These are phyloP conservation scores for Pleurotus giganteus DNA, from an alignment of 768 basidiomycete genomes.

Conservation along the genomic window DNA sequence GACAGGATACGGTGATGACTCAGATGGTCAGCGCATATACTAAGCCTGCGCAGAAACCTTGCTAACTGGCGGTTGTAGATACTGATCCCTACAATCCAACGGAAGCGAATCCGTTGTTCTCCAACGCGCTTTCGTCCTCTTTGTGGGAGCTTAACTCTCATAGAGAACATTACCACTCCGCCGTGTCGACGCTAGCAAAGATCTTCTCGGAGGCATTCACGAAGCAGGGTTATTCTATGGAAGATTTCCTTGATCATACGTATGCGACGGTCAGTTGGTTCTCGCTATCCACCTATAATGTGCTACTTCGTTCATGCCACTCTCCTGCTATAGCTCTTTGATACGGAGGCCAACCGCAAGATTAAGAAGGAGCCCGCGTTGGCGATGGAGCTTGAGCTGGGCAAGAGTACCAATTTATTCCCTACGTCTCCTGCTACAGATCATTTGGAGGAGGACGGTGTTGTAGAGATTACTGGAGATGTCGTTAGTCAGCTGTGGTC, in stretches of 20 bases:
- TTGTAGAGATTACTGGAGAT: not conserved
- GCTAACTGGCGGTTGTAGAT: not conserved
- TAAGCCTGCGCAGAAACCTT: not conserved
- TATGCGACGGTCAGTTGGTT: constrained; percentile 66
- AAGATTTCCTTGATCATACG: constrained; percentile 96
- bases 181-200: constrained; percentile 83
- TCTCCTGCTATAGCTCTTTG: constrained; percentile 62
- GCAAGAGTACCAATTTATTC: constrained; percentile 28
- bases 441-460: not conserved
- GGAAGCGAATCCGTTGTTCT: constrained; percentile 72
- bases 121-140: constrained; percentile 82
- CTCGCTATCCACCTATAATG: not conserved
- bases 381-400: constrained; percentile 36
- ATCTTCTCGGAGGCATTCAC: constrained; percentile 92
- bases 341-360: constrained; percentile 75
- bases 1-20: constrained; percentile 32
- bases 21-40: constrained; percentile 29
- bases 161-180: constrained; percentile 77
- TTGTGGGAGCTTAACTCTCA: constrained; percentile 91
- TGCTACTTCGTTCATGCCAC: constrained; percentile 2
- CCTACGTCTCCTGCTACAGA: constrained; percentile 3
- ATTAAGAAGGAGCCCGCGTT: constrained; percentile 79
- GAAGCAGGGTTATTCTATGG: constrained; percentile 87
- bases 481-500: constrained; percentile 10
- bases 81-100: constrained; percentile 64